These are phyloP conservation scores for Ophiostoma sp. DNA, from an alignment of 2,329 filamentous ascomycete genomes.

Conservation along the genomic window DNA sequence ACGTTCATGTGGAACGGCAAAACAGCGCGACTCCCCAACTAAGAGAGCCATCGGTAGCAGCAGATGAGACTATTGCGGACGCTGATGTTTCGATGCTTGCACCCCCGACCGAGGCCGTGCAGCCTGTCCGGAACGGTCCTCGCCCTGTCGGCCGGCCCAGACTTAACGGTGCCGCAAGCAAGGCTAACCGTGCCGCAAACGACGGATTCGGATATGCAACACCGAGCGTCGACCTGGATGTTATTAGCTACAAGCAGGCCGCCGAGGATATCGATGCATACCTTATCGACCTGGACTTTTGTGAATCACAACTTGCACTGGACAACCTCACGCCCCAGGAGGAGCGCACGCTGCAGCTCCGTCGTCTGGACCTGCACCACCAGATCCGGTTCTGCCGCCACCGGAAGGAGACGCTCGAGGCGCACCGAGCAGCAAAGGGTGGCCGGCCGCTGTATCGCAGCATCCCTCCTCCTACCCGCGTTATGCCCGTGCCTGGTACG, in stretches of 20 bases:
- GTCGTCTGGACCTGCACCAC: conserved; percentile 40
- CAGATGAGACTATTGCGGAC: not conserved
- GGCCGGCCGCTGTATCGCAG: conserved; percentile 19
- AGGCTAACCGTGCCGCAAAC: not conserved
- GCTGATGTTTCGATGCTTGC: not conserved
- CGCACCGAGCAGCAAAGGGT: conserved; percentile 20
- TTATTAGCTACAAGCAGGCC: conserved; percentile 36
- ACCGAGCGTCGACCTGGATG: conserved; percentile 29
- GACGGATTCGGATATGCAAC: conserved; percentile 20
- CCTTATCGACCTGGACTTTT: conserved; percentile 40
- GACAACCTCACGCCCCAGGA: conserved; percentile 39
- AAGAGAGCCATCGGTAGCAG: not conserved
- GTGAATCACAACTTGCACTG: conserved; percentile 34
- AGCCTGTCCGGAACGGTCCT: not conserved
- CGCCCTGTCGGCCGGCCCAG: conserved; percentile 11
- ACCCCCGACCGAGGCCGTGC: not conserved
- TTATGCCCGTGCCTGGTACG: not conserved
- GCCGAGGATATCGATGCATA: conserved; percentile 41
- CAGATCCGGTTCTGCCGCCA: conserved; percentile 41
- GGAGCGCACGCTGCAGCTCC: conserved; percentile 39
- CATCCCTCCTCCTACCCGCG: not conserved
- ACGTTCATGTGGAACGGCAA: not conserved
- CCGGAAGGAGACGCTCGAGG: conserved; percentile 36
- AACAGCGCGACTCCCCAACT: not conserved
- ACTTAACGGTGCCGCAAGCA: conserved; percentile 6